Evolutionary conservation across 2,329 filamentous ascomycete genomes (phyloP), one percentile per base, ranked within the genome.

Genomic region (Harringtonia lauricola): DNA sequence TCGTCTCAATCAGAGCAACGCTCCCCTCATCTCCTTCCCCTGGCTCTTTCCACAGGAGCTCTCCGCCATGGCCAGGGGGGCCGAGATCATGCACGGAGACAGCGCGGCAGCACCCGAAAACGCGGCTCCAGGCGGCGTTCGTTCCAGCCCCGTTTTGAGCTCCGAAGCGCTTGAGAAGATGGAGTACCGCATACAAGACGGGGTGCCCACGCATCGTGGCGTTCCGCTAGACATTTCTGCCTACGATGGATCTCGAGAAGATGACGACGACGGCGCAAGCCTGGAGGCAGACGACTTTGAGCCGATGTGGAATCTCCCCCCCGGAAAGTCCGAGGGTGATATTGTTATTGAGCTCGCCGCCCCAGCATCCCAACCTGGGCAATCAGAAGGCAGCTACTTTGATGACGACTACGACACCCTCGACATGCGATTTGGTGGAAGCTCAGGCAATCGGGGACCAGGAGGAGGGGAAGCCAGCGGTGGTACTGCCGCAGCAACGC

Each of bases 11-110:
- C 55, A 67, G 2, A 66, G 66, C 9, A 64, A 66, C 2, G 82
- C 88, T 70, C 90, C 92, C 0, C 66, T 96, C 9, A 92, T 95
- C 53, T 92, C 83, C 47, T 96, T 95, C 54, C 90, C 92, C 0
- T 98, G 92, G 92, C 67, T 96, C 2, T 94, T 96, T 50, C 71
- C 79, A 13, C 71, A 73, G 36, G 74, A 87, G 47, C 67, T 94
- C 4, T 81, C 83, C 1, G 71, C 71, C 39, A 79, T 94, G 52
- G 84, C 83, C 2, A 76, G 37, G 8, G 43, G 43, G 3, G 21
- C n/a, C 13, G 40, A 45, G 2, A 8, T 31, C 18, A 19, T 18
- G 12, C 21, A 34, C 4, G 24, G 24, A n/a, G n/a, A n/a, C n/a
- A n/a, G n/a, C n/a, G n/a, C n/a, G n/a, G n/a, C n/a, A n/a, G n/a